phyloP scores from a whole-genome alignment of 1,284 basidiomycete species.

The Heterobasidion occidentale region DNA sequence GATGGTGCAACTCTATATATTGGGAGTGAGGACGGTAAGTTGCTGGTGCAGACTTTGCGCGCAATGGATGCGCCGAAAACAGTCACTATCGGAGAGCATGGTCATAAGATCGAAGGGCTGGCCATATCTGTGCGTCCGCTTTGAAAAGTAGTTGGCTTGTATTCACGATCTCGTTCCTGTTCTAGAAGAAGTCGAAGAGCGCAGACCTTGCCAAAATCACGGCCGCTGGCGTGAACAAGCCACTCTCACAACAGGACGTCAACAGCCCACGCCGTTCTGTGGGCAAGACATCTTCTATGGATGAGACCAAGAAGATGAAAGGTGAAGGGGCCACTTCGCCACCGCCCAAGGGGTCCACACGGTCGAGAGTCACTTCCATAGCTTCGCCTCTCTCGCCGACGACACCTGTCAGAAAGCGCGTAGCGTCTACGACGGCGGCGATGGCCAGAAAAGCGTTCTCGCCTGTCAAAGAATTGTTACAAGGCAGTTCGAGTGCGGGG shows the following conservation, averaged over 20 bases:
- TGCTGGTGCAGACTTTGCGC: slow-evolving; percentile 55
- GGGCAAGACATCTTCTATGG: not conserved
- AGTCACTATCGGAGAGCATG: slow-evolving; percentile 39
- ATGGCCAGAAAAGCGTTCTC: slow-evolving; percentile 8
- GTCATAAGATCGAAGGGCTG: slow-evolving; percentile 40
- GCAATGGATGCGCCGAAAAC: slow-evolving; percentile 53
- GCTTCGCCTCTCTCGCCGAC: not conserved
- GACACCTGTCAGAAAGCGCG: slow-evolving; percentile 5
- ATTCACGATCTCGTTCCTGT: not conserved
- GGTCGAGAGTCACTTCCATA: not conserved
- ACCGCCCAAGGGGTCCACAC: not conserved
- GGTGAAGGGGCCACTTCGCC: not conserved
- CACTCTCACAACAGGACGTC: slow-evolving; percentile 9
- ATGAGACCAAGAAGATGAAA: slow-evolving; percentile 1
- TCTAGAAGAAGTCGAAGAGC: slow-evolving; percentile 17
- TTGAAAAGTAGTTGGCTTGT: not conserved
- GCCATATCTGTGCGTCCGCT: slow-evolving; percentile 43
- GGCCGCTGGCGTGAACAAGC: slow-evolving; percentile 16
- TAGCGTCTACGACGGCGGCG: slow-evolving; percentile 11
- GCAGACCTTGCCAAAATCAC: slow-evolving; percentile 14
- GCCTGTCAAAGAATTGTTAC: not conserved
- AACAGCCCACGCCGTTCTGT: slow-evolving; percentile 8
- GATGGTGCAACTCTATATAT: slow-evolving; percentile 60
- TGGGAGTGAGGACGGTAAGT: slow-evolving; percentile 53
- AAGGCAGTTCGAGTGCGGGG: not conserved